Base-by-base conservation (phyloP, 495 filamentous ascomycete genomes). In the Annulohypoxylon nitens region DNA sequence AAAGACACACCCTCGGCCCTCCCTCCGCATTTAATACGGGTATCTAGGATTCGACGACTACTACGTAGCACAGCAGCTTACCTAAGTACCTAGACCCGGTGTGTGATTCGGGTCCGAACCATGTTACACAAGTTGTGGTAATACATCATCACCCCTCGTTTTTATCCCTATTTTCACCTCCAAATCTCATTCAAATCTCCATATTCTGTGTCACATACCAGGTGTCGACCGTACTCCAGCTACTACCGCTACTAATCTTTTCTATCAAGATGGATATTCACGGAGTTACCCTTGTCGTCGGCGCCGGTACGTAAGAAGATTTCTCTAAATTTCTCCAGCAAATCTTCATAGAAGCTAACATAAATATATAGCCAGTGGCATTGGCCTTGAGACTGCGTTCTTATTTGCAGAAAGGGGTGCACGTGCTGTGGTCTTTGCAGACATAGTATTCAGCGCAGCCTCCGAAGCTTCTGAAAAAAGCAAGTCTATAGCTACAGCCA, bases 331-430 rank as follows among this genome's bases (percentile, higher is more conserved):
- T 5, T 3, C n/a, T 58, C 25, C 8, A 16, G 20, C 37, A 1
- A 11, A 14, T 9, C 16, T 9, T 9, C 48, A 9, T 67, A 4
- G 26, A 14, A 2, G 10, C 14, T 8, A 12, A 11, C 6, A 30
- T 11, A 5, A 14, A 33, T 54, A 8, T 33, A 16, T 7, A 78
- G 66, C 64, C 41, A 73, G 79, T 16, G 81, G 78, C 7, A 80
- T 82, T 51, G 81, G 81, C 7, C 67, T 61, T 7, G 78, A 79
- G 36, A 71, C 73, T 6, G 78, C 72, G 3, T 66, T 76, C 12
- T 70, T 67, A 1, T 81, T 80, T 41, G 81, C 81, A 3, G 79
- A 77, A 50, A 78, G 75, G 30, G 81, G 81, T 8, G 75, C 74
- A 3, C 54, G 64, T 14, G 79, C 71, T 0, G 71, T 81, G 7